Conservation (phyloP, 108 stramenopile species). For the Parmales sp. region DNA sequence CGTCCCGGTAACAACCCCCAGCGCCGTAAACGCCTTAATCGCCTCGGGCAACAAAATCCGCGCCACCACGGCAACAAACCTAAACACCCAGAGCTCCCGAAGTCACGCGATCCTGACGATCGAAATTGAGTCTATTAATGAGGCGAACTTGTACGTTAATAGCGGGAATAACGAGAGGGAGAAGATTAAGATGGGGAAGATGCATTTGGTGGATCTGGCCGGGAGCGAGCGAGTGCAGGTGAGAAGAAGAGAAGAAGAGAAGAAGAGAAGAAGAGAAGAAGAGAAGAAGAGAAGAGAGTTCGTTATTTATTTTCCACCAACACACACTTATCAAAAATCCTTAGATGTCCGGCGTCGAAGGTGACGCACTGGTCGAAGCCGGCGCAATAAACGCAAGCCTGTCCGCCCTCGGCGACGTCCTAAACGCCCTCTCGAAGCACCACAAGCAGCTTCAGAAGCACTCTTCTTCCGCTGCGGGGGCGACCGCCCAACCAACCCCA, state of each 20-base stretch:
- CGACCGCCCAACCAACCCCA: no score
- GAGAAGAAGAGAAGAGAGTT: no score
- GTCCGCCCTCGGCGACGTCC: conserved; percentile 31
- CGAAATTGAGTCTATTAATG: conserved; percentile 29
- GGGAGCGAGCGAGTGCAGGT: conserved; percentile 45
- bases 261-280: conserved; percentile 34
- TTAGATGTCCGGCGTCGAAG: no score
- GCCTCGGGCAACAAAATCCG: background rate
- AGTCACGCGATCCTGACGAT: conserved; percentile 48
- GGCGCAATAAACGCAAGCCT: conserved; percentile 22
- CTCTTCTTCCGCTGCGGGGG: no score
- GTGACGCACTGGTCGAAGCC: no score
- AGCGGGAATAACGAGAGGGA: conserved; percentile 31
- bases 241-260: no score
- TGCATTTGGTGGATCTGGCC: conserved; percentile 54
- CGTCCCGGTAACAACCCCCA: background rate
- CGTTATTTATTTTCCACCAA: no score
- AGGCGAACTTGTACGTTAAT: no score
- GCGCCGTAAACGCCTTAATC: background rate
- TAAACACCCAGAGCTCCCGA: conserved; percentile 43
- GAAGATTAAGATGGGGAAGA: conserved; percentile 41
- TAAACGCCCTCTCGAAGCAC: conserved; percentile 21
- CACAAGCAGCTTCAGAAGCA: no score
- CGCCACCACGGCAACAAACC: conserved; percentile 38
- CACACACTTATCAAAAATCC: no score